A percentile compares a stretch with the other conserved stretches of the same genome.
Evolutionary conservation across 441 rosid species (phyloP).

Genomic region (Euphorbia schlechtendalii): DNA sequence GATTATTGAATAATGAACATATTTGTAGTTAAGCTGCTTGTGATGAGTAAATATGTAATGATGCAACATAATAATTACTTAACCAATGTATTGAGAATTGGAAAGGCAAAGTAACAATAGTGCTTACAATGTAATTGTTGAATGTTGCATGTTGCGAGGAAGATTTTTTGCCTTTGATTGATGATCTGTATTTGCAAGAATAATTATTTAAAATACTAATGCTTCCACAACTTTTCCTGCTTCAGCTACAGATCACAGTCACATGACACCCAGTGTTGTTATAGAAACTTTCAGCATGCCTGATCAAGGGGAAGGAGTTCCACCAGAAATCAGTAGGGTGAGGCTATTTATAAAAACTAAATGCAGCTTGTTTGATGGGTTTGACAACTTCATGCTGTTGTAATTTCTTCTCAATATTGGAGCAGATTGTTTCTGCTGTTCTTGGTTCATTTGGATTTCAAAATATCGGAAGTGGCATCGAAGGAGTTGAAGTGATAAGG

Average conservation of each 20-base stretch:
- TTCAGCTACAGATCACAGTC: conserved; percentile 36
- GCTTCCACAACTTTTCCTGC: conserved; percentile 35
- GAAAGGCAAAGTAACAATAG: not conserved
- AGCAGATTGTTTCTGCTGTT: conserved; percentile 67
- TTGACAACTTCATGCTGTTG: not conserved
- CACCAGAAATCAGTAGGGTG: conserved; percentile 69
- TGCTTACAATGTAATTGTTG: not conserved
- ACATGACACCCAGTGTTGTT: conserved; percentile 46
- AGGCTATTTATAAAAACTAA: conserved; percentile 22
- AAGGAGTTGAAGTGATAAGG: conserved; percentile 36
- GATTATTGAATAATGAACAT: not conserved
- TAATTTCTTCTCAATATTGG: conserved; percentile 11
- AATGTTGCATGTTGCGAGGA: no score
- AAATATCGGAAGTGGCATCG: conserved; percentile 40
- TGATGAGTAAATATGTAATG: not conserved
- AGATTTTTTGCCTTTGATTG: conserved; percentile 1
- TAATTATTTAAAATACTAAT: conserved; percentile 8
- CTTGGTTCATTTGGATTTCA: conserved; percentile 65
- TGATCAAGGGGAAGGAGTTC: conserved; percentile 67
- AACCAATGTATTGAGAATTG: not conserved
- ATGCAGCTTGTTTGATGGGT: conserved; percentile 8
- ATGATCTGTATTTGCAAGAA: not conserved
- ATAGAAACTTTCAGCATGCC: conserved; percentile 64
- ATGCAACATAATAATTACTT: not conserved
- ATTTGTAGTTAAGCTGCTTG: not conserved